Percentiles rank a stretch among this genome's conserved stretches.
These are phyloP conservation scores for Aspergillus awamori DNA, from an alignment of 2,329 filamentous ascomycete species.

Conservation along the genomic window DNA sequence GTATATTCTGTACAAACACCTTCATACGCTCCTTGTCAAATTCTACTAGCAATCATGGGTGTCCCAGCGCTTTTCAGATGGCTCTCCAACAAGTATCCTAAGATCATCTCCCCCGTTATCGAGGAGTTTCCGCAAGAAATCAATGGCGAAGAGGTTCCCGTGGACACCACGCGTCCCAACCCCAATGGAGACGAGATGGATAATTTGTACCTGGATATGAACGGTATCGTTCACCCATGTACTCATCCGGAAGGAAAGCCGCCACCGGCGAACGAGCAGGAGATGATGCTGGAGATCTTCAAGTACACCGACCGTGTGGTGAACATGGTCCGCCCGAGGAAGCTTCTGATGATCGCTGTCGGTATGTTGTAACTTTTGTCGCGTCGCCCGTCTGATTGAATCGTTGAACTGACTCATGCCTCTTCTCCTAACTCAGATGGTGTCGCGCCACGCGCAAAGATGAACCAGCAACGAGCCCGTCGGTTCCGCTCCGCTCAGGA, in stretches of 20 bases:
- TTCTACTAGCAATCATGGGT: slow-evolving; percentile 65
- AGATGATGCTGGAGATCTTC: slow-evolving; percentile 99
- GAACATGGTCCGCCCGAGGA: slow-evolving; percentile 96
- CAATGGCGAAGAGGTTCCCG: slow-evolving; percentile 80
- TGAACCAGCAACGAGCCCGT: slow-evolving; percentile 98
- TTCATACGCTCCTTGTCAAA: slow-evolving; percentile 3
- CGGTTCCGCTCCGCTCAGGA: slow-evolving; percentile 94
- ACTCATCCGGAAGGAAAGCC: slow-evolving; percentile 95
- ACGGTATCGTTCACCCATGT: slow-evolving; percentile 98
- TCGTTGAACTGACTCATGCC: slow-evolving; percentile 6
- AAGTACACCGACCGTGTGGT: slow-evolving; percentile 98
- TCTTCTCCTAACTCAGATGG: slow-evolving; percentile 66
- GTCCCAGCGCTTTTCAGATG: slow-evolving; percentile 94
- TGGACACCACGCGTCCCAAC: slow-evolving; percentile 82
- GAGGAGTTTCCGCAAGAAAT: slow-evolving; percentile 82
- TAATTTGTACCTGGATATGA: slow-evolving; percentile 98
- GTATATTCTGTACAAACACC: slow-evolving; percentile 5
- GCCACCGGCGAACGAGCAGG: slow-evolving; percentile 88
- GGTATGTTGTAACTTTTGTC: slow-evolving; percentile 52
- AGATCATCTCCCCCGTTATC: slow-evolving; percentile 89
- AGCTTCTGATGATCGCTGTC: slow-evolving; percentile 96
- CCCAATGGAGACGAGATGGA: slow-evolving; percentile 98
- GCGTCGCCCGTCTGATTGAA: neutral
- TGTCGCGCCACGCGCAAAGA: slow-evolving; percentile 95
- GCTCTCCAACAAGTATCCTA: slow-evolving; percentile 95